These are phyloP conservation scores for Oidiodendron maius DNA, from an alignment of 495 filamentous ascomycete species.

Conservation along the genomic window DNA sequence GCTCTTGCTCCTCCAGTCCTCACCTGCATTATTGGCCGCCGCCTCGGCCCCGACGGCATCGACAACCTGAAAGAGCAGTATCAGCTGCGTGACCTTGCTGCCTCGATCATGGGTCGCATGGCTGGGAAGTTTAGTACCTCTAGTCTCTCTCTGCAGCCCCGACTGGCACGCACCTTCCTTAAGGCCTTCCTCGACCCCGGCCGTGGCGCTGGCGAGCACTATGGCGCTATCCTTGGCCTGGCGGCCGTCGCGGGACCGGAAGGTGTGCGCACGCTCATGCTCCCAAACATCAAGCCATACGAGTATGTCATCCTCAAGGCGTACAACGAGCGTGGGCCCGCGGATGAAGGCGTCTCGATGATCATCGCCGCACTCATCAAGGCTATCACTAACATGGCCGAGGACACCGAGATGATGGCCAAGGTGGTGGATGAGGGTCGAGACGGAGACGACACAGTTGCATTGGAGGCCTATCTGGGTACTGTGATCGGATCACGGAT, in stretches of 20 bases:
- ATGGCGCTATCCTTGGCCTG: conserved; percentile 78
- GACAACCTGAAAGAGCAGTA: conserved; percentile 56
- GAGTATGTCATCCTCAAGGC: conserved; percentile 61
- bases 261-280: conserved; percentile 68
- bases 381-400: conserved; percentile 35
- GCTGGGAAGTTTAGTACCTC: conserved; percentile 66
- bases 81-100: conserved; percentile 75
- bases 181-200: conserved; percentile 84
- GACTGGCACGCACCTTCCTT: conserved; percentile 84
- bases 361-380: conserved; percentile 56
- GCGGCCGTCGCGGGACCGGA: conserved; percentile 69
- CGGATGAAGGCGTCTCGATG: conserved; percentile 36
- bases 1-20: conserved; percentile 81
- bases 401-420: conserved; percentile 27
- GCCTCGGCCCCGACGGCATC: conserved; percentile 53
- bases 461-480: conserved; percentile 49
- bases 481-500: conserved; percentile 56
- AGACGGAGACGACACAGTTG: conserved; percentile 37
- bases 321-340: conserved; percentile 49
- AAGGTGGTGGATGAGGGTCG: conserved; percentile 36
- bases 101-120: conserved; percentile 68
- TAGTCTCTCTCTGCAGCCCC: conserved; percentile 72
- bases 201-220: conserved; percentile 74
- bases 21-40: conserved; percentile 84
- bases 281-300: conserved; percentile 76